phyloP scores from a whole-genome alignment of 169 alveolate species.

The Babesia gibsoni region DNA sequence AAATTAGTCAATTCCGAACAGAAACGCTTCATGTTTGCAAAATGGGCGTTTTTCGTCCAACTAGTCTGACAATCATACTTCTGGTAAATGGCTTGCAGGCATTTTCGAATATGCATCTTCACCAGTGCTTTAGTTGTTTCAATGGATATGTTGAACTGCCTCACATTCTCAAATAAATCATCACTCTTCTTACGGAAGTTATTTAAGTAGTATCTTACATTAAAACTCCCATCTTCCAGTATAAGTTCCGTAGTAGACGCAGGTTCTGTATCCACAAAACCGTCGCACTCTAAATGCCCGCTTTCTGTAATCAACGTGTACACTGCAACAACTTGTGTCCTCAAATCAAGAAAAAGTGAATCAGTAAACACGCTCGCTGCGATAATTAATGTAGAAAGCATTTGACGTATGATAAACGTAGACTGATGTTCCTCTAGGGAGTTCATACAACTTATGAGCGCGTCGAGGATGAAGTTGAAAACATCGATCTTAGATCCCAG shows the following conservation, averaged over 20 bases:
- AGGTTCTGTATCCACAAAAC: slow-evolving; percentile 9
- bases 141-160: slow-evolving; percentile 5
- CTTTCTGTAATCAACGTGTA: slow-evolving; percentile 28
- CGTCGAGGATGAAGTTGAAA: slow-evolving; percentile 31
- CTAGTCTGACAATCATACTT: slow-evolving; percentile 17
- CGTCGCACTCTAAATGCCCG: not conserved
- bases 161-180: slow-evolving; percentile 21
- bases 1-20: slow-evolving; percentile 12
- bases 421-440: slow-evolving; percentile 32
- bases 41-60: slow-evolving; percentile 29
- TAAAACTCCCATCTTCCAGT: slow-evolving; percentile 45
- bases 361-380: slow-evolving; percentile 31
- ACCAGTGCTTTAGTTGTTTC: slow-evolving; percentile 3
- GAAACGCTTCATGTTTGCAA: slow-evolving; percentile 21
- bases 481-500: slow-evolving; percentile 37
- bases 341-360: not conserved
- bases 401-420: slow-evolving; percentile 2
- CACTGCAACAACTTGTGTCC: slow-evolving; percentile 33
- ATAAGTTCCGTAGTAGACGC: slow-evolving; percentile 12
- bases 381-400: slow-evolving; percentile 36
- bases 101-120: not conserved
- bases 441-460: slow-evolving; percentile 9
- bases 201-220: slow-evolving; percentile 16
- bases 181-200: slow-evolving; percentile 27
- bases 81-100: slow-evolving; percentile 13